Percentiles rank a stretch among this genome's conserved stretches.
Evolutionary conservation across 2,329 filamentous ascomycete species (phyloP).

Genomic region (Aciculosporium take): DNA sequence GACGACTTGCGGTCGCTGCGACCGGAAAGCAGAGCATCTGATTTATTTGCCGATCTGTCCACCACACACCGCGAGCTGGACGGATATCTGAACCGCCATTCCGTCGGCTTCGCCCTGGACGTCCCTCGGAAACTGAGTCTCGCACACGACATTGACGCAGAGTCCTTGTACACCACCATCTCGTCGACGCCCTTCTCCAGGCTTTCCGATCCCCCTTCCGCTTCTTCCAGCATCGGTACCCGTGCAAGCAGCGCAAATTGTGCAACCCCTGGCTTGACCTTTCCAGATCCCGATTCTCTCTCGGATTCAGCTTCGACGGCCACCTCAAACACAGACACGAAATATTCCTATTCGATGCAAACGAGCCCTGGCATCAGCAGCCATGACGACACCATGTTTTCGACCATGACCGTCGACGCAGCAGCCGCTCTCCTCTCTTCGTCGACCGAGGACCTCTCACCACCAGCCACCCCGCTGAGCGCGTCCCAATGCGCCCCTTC

Average conservation of each 20-base stretch:
- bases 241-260: neutral
- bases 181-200: neutral
- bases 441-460: slow-evolving; percentile 1
- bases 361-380: slow-evolving; percentile 4
- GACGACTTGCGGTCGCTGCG: neutral
- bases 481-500: neutral
- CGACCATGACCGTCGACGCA: slow-evolving; percentile 7
- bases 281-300: neutral
- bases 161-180: slow-evolving; percentile 1
- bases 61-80: slow-evolving; percentile 8
- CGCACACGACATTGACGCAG: slow-evolving; percentile 4
- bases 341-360: neutral
- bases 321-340: neutral
- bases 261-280: neutral
- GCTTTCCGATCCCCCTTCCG: neutral
- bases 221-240: neutral
- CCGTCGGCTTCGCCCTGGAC: neutral
- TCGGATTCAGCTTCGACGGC: neutral
- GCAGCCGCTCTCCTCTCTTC: slow-evolving; percentile 5
- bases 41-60: slow-evolving; percentile 9
- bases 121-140: neutral
- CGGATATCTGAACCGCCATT: slow-evolving; percentile 4
- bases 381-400: slow-evolving; percentile 5
- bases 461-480: neutral
- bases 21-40: slow-evolving; percentile 4